Conservation (phyloP, 306 rosid genomes). For the Malus sieversii region DNA sequence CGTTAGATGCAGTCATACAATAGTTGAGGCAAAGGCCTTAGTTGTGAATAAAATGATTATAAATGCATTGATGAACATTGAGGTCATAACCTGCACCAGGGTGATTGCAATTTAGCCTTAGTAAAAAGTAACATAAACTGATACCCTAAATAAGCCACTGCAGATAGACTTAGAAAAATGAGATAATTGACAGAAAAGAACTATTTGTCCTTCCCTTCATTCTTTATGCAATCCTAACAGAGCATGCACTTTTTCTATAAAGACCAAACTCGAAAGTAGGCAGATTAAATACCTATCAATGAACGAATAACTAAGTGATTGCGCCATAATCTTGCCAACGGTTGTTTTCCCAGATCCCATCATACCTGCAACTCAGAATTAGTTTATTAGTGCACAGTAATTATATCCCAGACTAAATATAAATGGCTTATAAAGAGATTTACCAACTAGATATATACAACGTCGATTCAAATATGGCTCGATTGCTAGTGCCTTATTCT, state of each 20-base stretch:
- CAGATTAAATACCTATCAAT: conserved; percentile 59
- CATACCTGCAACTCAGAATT: conserved; percentile 68
- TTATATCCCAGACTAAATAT: conserved; percentile 6
- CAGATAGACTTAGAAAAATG: not conserved
- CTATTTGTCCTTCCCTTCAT: conserved; percentile 3
- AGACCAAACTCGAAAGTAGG: conserved; percentile 9
- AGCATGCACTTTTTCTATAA: not conserved
- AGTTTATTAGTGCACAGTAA: conserved; percentile 11
- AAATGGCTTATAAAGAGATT: conserved; percentile 40
- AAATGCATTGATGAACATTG: no score
- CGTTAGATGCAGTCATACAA: no score
- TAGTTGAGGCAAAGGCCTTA: no score
- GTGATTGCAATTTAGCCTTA: not conserved
- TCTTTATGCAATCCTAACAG: not conserved
- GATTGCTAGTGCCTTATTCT: conserved; percentile 64
- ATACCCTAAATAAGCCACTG: conserved; percentile 1
- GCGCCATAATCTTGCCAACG: conserved; percentile 77
- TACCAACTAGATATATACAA: conserved; percentile 92
- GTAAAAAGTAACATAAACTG: conserved; percentile 13
- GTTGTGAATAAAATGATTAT: no score
- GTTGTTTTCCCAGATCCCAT: conserved; percentile 99
- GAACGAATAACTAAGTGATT: conserved; percentile 72
- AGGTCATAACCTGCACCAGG: no score
- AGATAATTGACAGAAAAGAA: not conserved
- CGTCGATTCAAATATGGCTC: conserved; percentile 73